A percentile compares a stretch with the other conserved stretches of the same genome.
phyloP scores from a whole-genome alignment of 805 yeast species.

The Metschnikowia gelsemii region DNA sequence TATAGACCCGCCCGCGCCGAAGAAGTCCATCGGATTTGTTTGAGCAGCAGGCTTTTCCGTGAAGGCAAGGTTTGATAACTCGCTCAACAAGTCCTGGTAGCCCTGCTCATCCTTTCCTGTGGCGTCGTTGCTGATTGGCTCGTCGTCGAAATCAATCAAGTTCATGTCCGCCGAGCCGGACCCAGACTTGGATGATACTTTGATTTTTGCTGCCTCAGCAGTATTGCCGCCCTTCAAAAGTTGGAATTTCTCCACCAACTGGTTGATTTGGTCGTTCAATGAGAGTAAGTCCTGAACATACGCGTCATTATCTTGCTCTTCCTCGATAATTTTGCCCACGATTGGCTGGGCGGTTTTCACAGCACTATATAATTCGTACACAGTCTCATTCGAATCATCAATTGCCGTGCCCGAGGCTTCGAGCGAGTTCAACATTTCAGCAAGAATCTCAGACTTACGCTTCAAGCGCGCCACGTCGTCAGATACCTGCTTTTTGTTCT shows the following conservation, averaged over 20 bases:
- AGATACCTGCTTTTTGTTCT: slow-evolving; percentile 73
- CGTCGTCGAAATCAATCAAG: slow-evolving; percentile 46
- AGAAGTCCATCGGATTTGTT: slow-evolving; percentile 35
- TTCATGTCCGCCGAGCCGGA: slow-evolving; percentile 33
- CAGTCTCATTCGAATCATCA: slow-evolving; percentile 63
- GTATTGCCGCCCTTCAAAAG: slow-evolving; percentile 64
- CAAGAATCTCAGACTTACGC: slow-evolving; percentile 81
- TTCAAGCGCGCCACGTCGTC: slow-evolving; percentile 82
- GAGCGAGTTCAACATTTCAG: slow-evolving; percentile 73
- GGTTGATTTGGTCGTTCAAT: slow-evolving; percentile 74
- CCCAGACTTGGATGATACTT: slow-evolving; percentile 28
- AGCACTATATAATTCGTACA: slow-evolving; percentile 72
- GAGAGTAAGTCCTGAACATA: slow-evolving; percentile 63
- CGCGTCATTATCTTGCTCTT: slow-evolving; percentile 58
- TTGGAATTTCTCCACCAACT: slow-evolving; percentile 63
- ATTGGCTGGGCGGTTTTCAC: slow-evolving; percentile 85
- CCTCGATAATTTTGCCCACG: slow-evolving; percentile 77
- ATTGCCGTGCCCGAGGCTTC: slow-evolving; percentile 39
- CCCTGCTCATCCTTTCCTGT: slow-evolving; percentile 36
- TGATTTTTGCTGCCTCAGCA: slow-evolving; percentile 51
- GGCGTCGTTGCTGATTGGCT: slow-evolving; percentile 33
- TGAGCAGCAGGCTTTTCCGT: slow-evolving; percentile 27
- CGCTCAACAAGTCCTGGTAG: slow-evolving; percentile 71
- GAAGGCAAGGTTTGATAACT: slow-evolving; percentile 62
- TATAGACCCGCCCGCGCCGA: slow-evolving; percentile 55